Evolutionary conservation across 1,284 basidiomycete genomes (phyloP), one percentile per base, ranked within the genome.

Genomic region (Ceraceosorus guamensis): DNA sequence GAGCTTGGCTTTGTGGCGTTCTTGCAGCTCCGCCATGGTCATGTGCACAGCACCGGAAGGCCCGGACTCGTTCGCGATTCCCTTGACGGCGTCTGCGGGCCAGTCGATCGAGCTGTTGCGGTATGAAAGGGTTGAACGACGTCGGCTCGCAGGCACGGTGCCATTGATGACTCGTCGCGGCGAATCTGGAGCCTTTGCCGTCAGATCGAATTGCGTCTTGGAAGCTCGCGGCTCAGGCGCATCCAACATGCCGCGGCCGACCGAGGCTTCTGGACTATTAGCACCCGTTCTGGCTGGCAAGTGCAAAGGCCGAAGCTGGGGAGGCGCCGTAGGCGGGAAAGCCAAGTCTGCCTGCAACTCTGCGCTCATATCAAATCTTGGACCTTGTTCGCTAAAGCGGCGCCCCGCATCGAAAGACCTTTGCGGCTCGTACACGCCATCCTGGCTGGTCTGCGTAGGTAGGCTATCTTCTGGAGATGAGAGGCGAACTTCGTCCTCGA

Each of bases 1-100:
- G 43, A 65, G 50, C 47, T 65, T 63, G 43, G 63, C 58, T 13
- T 62, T 61, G 30, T 66, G 65, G 5, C 62, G 52, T 14, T 61
- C 59, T 35, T 64, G 57, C 45, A 66, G 57, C 53, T 63, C 65
- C n/a, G 59, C 62, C 18, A 66, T 56, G 10, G 65, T 62, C 62
- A 66, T 8, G 37, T 61, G n/a, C n/a, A n/a, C 48, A 59, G 55
- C 11, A 54, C 44, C 2, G 52, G 58, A 10, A 47, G 33, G 7
- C 10, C 45, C 45, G 45, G 14, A 14, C 30, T 46, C n/a, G n/a
- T n/a, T n/a, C n/a, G n/a, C n/a, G n/a, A n/a, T n/a, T n/a, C n/a
- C n/a, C n/a, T n/a, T n/a, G n/a, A n/a, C n/a, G n/a, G n/a, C n/a
- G n/a, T n/a, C n/a, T n/a, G n/a, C n/a, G n/a, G n/a, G n/a, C n/a